Evolutionary conservation across 1,284 basidiomycete species (phyloP).

Genomic region (Rhizoctonia solani): DNA sequence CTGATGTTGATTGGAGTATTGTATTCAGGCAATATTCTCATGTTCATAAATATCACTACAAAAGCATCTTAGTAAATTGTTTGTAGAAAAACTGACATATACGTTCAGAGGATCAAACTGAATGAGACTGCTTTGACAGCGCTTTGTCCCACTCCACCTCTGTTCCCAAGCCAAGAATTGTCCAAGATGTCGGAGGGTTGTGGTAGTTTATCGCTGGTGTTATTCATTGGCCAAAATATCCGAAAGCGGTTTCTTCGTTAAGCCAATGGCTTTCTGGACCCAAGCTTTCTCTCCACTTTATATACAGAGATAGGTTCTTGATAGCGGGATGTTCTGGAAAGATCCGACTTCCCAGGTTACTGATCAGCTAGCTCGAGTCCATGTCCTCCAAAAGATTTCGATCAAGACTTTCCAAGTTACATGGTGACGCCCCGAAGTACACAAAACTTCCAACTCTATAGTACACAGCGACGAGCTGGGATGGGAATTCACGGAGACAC

Average conservation of each 20-base stretch:
- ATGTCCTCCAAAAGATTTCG: slow-evolving; percentile 64
- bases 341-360: slow-evolving; percentile 66
- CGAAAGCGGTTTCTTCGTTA: slow-evolving; percentile 67
- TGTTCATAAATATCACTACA: too few species aligned
- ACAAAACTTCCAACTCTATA: slow-evolving; percentile 16
- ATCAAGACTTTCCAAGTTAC: too few species aligned
- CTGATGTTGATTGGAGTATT: too few species aligned
- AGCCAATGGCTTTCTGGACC: slow-evolving; percentile 50
- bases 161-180: slow-evolving; percentile 11
- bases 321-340: slow-evolving; percentile 66
- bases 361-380: slow-evolving; percentile 51
- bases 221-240: slow-evolving; percentile 59
- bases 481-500: too few species aligned
- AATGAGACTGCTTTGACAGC: slow-evolving; percentile 64
- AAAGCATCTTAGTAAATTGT: not conserved
- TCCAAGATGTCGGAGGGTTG: slow-evolving; percentile 30
- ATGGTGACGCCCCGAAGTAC: too few species aligned
- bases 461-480: too few species aligned
- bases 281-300: slow-evolving; percentile 24
- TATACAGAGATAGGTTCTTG: slow-evolving; percentile 58
- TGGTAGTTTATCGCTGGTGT: slow-evolving; percentile 74
- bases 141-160: slow-evolving; percentile 59
- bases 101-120: slow-evolving; percentile 61
- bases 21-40: too few species aligned
- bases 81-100: slow-evolving; percentile 63